Percentiles rank a stretch among this genome's conserved stretches.
Conservation (phyloP, 2,329 filamentous ascomycete species). For the Bipolaris victoriae region DNA sequence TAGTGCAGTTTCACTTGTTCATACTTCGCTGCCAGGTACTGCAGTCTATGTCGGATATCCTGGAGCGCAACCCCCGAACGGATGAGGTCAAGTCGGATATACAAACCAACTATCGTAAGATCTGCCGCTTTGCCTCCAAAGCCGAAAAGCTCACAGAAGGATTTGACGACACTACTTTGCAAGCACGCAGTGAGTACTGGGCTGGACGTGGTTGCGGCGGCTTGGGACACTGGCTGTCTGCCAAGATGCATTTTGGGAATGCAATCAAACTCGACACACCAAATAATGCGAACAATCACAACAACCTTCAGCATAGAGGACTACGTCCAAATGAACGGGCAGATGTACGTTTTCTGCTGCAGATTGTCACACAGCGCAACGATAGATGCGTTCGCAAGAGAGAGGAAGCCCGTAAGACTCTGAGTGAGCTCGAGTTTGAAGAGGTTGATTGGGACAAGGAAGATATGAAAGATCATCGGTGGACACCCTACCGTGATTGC, state of each 20-base stretch:
- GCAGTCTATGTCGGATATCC: constrained; percentile 2
- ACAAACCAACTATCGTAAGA: constrained; percentile 6
- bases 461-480: not conserved
- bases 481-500: constrained; percentile 10
- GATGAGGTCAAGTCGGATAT: not conserved
- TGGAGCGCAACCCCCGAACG: constrained; percentile 5
- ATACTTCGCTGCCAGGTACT: constrained; percentile 26
- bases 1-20: constrained; percentile 12
- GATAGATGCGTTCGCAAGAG: not conserved
- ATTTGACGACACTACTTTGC: constrained; percentile 15
- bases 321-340: constrained; percentile 12
- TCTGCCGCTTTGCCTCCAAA: constrained; percentile 9
- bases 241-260: constrained; percentile 14
- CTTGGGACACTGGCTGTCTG: constrained; percentile 12
- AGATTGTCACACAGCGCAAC: constrained; percentile 3
- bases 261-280: constrained; percentile 17
- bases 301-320: not conserved
- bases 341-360: constrained; percentile 13
- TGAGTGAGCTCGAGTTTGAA: not conserved
- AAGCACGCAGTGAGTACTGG: constrained; percentile 31
- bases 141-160: constrained; percentile 17
- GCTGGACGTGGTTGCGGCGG: constrained; percentile 21
- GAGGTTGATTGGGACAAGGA: not conserved
- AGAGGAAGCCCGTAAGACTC: not conserved
- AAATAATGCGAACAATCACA: not conserved